Evolutionary conservation across 2,329 filamentous ascomycete genomes (phyloP).

Genomic region (Paracoccidioides brasiliensis): DNA sequence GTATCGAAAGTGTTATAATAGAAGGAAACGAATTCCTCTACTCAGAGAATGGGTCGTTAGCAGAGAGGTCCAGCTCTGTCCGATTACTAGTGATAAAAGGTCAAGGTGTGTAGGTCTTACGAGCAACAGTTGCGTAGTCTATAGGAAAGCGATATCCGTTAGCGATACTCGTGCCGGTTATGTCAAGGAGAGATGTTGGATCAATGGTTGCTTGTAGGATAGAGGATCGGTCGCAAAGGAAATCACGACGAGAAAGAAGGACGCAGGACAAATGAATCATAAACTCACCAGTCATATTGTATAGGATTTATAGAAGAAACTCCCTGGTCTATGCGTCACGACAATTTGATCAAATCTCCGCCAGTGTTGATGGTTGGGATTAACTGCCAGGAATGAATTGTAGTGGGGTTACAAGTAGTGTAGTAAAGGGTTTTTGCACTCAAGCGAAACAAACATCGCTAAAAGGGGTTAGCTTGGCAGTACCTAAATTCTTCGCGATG

Average conservation of each 20-base stretch:
- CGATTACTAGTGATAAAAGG: neutral
- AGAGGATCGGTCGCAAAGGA: neutral
- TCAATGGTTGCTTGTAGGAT: neutral
- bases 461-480: neutral
- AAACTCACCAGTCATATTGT: slow-evolving; percentile 9
- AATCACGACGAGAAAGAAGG: neutral
- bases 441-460: slow-evolving; percentile 3
- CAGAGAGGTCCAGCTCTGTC: neutral
- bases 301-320: neutral
- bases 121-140: slow-evolving; percentile 29
- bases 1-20: slow-evolving; percentile 84
- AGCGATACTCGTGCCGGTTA: neutral
- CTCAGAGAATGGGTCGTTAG: slow-evolving; percentile 43
- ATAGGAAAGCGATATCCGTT: neutral
- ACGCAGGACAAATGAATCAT: neutral
- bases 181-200: neutral
- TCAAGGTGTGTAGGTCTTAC: slow-evolving; percentile 12
- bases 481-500: neutral
- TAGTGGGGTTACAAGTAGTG: slow-evolving; percentile 9
- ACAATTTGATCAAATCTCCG: slow-evolving; percentile 1
- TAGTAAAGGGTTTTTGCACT: slow-evolving; percentile 3
- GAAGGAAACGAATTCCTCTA: slow-evolving; percentile 77
- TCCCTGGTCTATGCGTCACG: neutral
- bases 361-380: slow-evolving; percentile 3
- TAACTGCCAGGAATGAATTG: neutral